Percentiles rank a stretch among this genome's conserved stretches.
phyloP scores from a whole-genome alignment of 177 flowering plant species.

The Vitis hybrid region DNA sequence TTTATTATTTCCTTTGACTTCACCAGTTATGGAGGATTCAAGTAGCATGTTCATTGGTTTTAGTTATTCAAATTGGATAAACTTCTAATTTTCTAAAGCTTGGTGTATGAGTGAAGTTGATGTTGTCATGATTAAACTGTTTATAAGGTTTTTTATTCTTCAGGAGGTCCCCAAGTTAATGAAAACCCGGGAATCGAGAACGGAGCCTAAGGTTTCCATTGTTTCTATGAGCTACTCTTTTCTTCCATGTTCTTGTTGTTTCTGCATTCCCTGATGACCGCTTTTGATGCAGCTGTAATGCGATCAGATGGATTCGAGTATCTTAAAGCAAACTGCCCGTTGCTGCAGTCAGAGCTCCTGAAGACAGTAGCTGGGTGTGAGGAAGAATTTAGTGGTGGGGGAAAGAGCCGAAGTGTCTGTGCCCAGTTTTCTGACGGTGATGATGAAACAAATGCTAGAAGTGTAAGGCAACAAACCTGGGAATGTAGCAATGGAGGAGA shows the following conservation, averaged over 20 bases:
- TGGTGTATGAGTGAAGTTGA: not conserved
- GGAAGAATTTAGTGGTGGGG: conserved; percentile 68
- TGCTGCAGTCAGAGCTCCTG: conserved; percentile 79
- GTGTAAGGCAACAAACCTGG: conserved; percentile 69
- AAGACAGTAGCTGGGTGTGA: conserved; percentile 90
- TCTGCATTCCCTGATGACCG: conserved; percentile 8
- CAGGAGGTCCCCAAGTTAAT: conserved; percentile 20
- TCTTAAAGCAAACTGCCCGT: conserved; percentile 73
- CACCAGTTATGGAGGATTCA: not conserved
- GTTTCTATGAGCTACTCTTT: not conserved
- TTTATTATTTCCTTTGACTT: too few relatives aligned
- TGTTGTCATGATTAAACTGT: conserved; percentile 10
- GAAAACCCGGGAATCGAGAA: conserved; percentile 17
- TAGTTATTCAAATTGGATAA: not conserved
- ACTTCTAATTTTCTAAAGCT: not conserved
- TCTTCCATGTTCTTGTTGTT: not conserved
- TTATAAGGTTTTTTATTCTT: conserved; percentile 30
- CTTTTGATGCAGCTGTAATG: conserved; percentile 77
- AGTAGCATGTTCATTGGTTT: not conserved
- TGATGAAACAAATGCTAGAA: conserved; percentile 58
- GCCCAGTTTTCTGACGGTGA: conserved; percentile 89
- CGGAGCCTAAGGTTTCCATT: conserved; percentile 19
- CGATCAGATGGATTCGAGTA: conserved; percentile 77
- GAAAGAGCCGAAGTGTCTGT: conserved; percentile 77
- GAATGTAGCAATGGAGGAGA: conserved; percentile 32